phyloP scores from a whole-genome alignment of 2,329 filamentous ascomycete genomes.

The Keithomyces neogunnii region DNA sequence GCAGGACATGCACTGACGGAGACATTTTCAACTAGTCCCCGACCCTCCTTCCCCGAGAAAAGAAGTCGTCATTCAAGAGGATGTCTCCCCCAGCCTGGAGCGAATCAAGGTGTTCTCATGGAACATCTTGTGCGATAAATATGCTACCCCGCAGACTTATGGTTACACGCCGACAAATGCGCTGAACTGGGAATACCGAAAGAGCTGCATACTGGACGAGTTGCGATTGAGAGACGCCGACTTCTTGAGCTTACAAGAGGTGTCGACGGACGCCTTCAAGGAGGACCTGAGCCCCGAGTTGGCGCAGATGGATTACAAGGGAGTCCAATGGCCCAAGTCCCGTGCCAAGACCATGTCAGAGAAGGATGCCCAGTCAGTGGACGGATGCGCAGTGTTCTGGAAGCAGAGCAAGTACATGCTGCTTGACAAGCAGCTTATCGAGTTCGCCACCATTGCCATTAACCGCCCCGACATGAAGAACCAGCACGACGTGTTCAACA shows the following conservation, averaged over 20 bases:
- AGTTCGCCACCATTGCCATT: constrained; percentile 87
- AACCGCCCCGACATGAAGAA: constrained; percentile 95
- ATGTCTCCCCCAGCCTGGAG: constrained; percentile 50
- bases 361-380: constrained; percentile 79
- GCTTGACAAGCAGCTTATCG: constrained; percentile 88
- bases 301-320: constrained; percentile 83
- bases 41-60: constrained; percentile 68
- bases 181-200: constrained; percentile 79
- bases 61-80: constrained; percentile 69
- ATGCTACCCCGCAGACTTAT: constrained; percentile 76
- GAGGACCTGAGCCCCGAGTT: constrained; percentile 84
- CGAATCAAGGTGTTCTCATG: constrained; percentile 82
- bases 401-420: constrained; percentile 91
- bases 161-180: constrained; percentile 82
- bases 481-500: constrained; percentile 95
- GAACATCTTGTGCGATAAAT: constrained; percentile 94
- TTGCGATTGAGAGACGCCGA: constrained; percentile 73
- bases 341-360: constrained; percentile 88
- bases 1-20: constrained; percentile 4
- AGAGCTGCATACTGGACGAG: constrained; percentile 74
- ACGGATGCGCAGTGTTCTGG: constrained; percentile 95
- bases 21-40: constrained; percentile 48
- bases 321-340: constrained; percentile 85
- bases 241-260: constrained; percentile 87
- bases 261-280: constrained; percentile 85